Percentiles rank a stretch among this genome's conserved stretches.
Evolutionary conservation across 2,329 filamentous ascomycete genomes (phyloP).

Genomic region (Rhytidhysteron rufulum): DNA sequence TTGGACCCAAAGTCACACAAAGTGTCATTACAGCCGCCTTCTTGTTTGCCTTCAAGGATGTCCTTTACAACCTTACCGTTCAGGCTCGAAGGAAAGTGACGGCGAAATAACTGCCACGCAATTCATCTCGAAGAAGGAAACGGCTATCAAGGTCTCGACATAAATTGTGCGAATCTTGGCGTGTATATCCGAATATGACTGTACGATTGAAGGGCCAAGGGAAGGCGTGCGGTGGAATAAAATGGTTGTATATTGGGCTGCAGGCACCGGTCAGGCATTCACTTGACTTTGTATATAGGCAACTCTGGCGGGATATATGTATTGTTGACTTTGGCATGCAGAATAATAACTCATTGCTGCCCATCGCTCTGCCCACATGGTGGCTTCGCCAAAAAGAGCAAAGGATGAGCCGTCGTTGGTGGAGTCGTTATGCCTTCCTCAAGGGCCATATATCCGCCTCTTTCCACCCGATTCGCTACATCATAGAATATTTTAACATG

Average conservation of each 20-base stretch:
- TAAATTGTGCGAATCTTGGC: no score
- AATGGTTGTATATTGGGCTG: background rate
- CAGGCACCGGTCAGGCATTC: background rate
- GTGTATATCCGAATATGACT: conserved; percentile 1
- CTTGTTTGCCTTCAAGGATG: conserved; percentile 97
- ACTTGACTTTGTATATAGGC: conserved; percentile 3
- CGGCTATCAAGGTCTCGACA: no score
- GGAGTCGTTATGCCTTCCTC: no score
- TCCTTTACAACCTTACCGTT: conserved; percentile 79
- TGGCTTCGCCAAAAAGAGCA: no score
- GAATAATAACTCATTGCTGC: no score
- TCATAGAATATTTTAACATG: no score
- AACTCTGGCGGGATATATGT: background rate
- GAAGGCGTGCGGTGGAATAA: background rate
- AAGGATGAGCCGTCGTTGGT: no score
- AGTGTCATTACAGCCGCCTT: conserved; percentile 95
- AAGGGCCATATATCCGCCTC: no score
- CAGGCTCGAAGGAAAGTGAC: conserved; percentile 53
- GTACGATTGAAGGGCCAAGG: background rate
- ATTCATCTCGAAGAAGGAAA: no score
- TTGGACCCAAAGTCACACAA: conserved; percentile 93
- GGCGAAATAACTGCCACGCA: background rate
- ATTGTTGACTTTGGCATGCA: no score
- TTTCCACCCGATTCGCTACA: no score
- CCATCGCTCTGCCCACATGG: no score